These are phyloP conservation scores for Yamadazyma sp. DNA, from an alignment of 1,139 yeast genomes.

Conservation along the genomic window DNA sequence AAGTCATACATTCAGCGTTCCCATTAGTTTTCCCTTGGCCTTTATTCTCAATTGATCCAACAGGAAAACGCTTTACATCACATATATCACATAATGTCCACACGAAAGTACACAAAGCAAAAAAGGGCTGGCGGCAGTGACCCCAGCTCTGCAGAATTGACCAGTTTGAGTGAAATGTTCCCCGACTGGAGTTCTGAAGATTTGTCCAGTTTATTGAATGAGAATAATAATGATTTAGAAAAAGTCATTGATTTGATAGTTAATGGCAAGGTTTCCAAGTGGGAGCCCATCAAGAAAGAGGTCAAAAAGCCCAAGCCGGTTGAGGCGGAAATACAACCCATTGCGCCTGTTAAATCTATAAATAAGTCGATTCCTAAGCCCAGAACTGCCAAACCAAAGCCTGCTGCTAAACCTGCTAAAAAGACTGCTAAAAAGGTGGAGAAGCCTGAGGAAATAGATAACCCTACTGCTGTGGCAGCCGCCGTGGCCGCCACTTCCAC, in stretches of 20 bases:
- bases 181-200: conserved; percentile 95
- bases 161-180: conserved; percentile 77
- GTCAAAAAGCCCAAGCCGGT: conserved; percentile 30
- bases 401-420: conserved; percentile 10
- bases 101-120: conserved; percentile 48
- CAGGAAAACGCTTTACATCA: background rate
- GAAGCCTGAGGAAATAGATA: conserved; percentile 9
- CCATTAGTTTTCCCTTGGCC: background rate
- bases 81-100: conserved; percentile 27
- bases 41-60: background rate
- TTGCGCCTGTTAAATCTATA: conserved; percentile 2
- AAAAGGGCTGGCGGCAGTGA: conserved; percentile 30
- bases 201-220: conserved; percentile 70
- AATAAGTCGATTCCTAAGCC: conserved; percentile 3
- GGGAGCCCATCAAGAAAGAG: conserved; percentile 58
- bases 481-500: conserved; percentile 14
- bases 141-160: conserved; percentile 31
- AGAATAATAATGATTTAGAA: conserved; percentile 71
- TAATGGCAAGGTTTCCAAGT: conserved; percentile 66
- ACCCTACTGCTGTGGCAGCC: conserved; percentile 12
- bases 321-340: conserved; percentile 1
- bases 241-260: conserved; percentile 84
- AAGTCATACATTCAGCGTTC: background rate
- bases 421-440: conserved; percentile 8
- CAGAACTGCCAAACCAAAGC: conserved; percentile 4